These are phyloP conservation scores for Murraya paniculata DNA, from an alignment of 345 rosid species.

Conservation along the genomic window DNA sequence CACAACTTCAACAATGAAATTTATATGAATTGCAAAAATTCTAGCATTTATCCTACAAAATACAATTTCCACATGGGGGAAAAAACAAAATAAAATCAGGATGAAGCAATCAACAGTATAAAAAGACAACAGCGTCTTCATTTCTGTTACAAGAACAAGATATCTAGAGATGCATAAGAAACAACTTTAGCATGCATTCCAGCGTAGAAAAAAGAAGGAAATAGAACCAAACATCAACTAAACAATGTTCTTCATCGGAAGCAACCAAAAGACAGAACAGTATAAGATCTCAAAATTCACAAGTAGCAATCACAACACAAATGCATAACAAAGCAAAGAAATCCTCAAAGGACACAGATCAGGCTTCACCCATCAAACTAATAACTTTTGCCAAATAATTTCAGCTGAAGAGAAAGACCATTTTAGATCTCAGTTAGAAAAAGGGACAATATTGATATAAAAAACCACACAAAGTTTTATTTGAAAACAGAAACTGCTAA, in stretches of 20 bases:
- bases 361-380: neutral
- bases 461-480: neutral
- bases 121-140: neutral
- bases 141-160: neutral
- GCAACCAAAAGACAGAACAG: neutral
- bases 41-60: neutral
- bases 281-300: neutral
- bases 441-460: neutral
- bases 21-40: neutral
- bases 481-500: neutral
- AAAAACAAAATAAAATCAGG: neutral
- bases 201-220: neutral
- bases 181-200: neutral
- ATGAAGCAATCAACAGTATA: neutral
- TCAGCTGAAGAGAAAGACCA: too few relatives aligned
- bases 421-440: neutral
- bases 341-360: neutral
- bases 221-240: neutral
- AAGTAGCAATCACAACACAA: neutral
- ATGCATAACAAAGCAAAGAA: neutral
- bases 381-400: neutral
- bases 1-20: constrained; percentile 1
- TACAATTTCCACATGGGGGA: neutral
- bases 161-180: neutral
- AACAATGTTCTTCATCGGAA: neutral